These are phyloP conservation scores for Podila epicladia DNA, from an alignment of 192 early-diverging fungal genomes.

Conservation along the genomic window DNA sequence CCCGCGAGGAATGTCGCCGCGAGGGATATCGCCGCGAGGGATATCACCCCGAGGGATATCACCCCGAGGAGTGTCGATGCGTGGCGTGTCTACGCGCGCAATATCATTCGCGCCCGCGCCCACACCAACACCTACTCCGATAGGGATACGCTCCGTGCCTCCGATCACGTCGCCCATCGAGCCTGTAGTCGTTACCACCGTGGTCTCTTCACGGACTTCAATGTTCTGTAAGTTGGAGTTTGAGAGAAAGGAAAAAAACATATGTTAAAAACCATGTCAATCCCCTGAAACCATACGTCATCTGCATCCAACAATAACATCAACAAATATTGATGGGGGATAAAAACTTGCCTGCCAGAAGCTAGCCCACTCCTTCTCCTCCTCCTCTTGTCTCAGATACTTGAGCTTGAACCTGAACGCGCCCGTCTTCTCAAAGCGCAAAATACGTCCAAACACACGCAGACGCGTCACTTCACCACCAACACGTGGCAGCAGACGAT, in stretches of 20 bases:
- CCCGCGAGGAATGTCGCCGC: slow-evolving; percentile 3
- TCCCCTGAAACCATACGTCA: background rate
- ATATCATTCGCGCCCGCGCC: background rate
- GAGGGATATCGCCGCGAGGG: slow-evolving; percentile 15
- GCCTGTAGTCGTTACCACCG: slow-evolving; percentile 37
- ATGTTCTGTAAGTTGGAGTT: slow-evolving; percentile 23
- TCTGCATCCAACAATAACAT: too few species aligned
- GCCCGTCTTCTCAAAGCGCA: slow-evolving; percentile 56
- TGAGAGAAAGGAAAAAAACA: background rate
- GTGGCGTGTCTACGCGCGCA: background rate
- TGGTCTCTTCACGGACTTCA: slow-evolving; percentile 44
- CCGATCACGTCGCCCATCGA: slow-evolving; percentile 50
- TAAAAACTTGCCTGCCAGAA: slow-evolving; percentile 42
- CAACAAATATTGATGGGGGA: background rate
- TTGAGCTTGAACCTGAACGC: slow-evolving; percentile 40
- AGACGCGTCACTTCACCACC: slow-evolving; percentile 69
- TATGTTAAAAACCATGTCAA: background rate
- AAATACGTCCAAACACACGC: slow-evolving; percentile 70
- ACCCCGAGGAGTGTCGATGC: slow-evolving; percentile 4
- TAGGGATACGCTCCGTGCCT: slow-evolving; percentile 5
- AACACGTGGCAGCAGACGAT: slow-evolving; percentile 72
- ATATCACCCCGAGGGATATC: slow-evolving; percentile 16
- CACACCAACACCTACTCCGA: background rate
- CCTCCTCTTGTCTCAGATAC: slow-evolving; percentile 38
- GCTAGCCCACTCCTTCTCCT: slow-evolving; percentile 49